phyloP scores from a whole-genome alignment of 2,329 filamentous ascomycete species.

The Amesomyces nigricolor region DNA sequence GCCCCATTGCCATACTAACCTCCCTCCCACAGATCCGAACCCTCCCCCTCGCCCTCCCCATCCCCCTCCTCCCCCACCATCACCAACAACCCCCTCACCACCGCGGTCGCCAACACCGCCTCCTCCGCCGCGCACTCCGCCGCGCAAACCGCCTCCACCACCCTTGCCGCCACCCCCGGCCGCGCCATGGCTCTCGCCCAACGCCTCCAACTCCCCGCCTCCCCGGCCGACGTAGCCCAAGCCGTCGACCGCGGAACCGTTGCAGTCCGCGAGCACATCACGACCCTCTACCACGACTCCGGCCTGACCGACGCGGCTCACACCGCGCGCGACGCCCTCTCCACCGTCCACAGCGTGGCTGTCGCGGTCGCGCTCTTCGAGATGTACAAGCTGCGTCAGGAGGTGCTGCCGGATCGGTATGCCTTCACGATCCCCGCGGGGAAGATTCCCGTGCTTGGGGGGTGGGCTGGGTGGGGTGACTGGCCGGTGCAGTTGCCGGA shows the following conservation, averaged over 20 bases:
- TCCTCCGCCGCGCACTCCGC: constrained; percentile 22
- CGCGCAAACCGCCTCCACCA: constrained; percentile 36
- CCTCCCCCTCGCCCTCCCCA: background rate
- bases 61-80: background rate
- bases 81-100: background rate
- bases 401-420: constrained; percentile 66
- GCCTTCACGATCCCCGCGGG: constrained; percentile 65
- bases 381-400: constrained; percentile 60
- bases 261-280: constrained; percentile 60
- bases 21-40: background rate
- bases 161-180: constrained; percentile 45
- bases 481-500: constrained; percentile 68
- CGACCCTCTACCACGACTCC: constrained; percentile 58
- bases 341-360: constrained; percentile 67
- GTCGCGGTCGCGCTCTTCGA: constrained; percentile 64
- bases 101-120: constrained; percentile 27
- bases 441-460: constrained; percentile 12
- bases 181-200: constrained; percentile 50
- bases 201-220: constrained; percentile 70
- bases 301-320: constrained; percentile 62
- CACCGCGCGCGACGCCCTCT: constrained; percentile 62
- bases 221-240: constrained; percentile 70
- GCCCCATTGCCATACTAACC: background rate
- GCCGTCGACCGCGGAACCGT: constrained; percentile 67
- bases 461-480: constrained; percentile 48